phyloP scores from a whole-genome alignment of 441 rosid species.

The Populus hybrid region DNA sequence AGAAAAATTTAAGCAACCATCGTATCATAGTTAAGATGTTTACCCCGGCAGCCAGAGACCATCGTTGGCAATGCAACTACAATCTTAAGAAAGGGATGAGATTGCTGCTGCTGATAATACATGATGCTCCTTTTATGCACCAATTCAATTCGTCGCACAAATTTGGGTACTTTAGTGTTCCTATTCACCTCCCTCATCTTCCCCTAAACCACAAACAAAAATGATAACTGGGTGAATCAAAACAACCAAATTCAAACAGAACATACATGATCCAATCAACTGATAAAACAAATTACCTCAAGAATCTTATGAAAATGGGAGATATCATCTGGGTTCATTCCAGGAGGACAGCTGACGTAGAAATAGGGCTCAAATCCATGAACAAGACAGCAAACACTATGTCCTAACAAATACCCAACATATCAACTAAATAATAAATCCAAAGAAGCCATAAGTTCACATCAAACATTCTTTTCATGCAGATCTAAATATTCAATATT shows the following conservation, averaged over 20 bases:
- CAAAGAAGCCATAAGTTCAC: neutral
- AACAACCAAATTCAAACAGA: neutral
- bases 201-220: constrained; percentile 40
- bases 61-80: constrained; percentile 91
- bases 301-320: constrained; percentile 74
- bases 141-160: constrained; percentile 60
- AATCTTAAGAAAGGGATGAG: constrained; percentile 82
- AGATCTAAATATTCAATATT: neutral
- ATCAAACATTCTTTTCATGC: neutral
- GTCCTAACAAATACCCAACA: constrained; percentile 43
- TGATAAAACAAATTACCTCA: constrained; percentile 55
- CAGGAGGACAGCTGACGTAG: constrained; percentile 81
- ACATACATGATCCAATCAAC: constrained; percentile 1
- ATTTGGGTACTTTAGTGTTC: constrained; percentile 62
- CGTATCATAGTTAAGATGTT: constrained; percentile 15
- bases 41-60: constrained; percentile 95
- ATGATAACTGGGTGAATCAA: constrained; percentile 6
- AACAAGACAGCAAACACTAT: constrained; percentile 90
- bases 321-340: constrained; percentile 92
- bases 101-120: constrained; percentile 86
- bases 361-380: constrained; percentile 99
- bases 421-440: neutral
- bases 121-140: constrained; percentile 83
- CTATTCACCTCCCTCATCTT: constrained; percentile 78
- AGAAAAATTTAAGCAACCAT: neutral